Evolutionary conservation across 129 eudicot species (phyloP).

Genomic region (Ambrosia artemisiifolia): DNA sequence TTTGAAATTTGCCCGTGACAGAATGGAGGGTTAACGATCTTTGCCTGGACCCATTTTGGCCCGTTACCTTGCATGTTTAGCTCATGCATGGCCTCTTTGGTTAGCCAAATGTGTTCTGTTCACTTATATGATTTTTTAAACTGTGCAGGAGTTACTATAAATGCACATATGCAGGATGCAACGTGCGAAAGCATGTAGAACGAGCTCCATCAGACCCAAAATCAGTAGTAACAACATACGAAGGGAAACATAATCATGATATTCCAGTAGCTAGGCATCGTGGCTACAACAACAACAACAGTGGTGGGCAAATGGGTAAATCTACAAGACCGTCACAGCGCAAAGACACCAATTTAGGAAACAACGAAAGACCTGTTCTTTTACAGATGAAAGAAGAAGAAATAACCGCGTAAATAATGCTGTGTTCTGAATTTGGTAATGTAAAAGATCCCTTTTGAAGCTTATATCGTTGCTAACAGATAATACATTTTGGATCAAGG

Average conservation of each 20-base stretch:
- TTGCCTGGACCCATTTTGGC: too few species aligned
- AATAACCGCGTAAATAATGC: slow-evolving; percentile 47
- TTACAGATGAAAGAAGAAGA: slow-evolving; percentile 72
- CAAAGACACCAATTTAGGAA: slow-evolving; percentile 49
- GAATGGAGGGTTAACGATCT: too few species aligned
- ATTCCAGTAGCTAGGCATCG: slow-evolving; percentile 58
- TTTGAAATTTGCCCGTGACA: too few species aligned
- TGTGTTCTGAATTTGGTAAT: background rate
- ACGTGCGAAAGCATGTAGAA: slow-evolving; percentile 91
- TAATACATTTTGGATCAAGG: slow-evolving; percentile 28
- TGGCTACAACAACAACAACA: slow-evolving; percentile 25
- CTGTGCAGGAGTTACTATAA: slow-evolving; percentile 85
- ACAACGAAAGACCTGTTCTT: slow-evolving; percentile 50
- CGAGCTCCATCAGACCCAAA: slow-evolving; percentile 80
- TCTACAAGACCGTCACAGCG: slow-evolving; percentile 32
- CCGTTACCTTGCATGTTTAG: too few species aligned
- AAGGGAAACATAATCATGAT: slow-evolving; percentile 95
- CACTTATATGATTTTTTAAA: background rate
- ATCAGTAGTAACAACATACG: slow-evolving; percentile 90
- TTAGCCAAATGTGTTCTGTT: background rate
- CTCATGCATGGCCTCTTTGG: too few species aligned
- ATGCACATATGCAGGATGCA: slow-evolving; percentile 82
- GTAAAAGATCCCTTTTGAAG: slow-evolving; percentile 14
- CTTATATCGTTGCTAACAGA: slow-evolving; percentile 17
- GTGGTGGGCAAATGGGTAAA: slow-evolving; percentile 18